Conservation (phyloP, 371 early-diverging fungal species). For the Mortierella sp. region DNA sequence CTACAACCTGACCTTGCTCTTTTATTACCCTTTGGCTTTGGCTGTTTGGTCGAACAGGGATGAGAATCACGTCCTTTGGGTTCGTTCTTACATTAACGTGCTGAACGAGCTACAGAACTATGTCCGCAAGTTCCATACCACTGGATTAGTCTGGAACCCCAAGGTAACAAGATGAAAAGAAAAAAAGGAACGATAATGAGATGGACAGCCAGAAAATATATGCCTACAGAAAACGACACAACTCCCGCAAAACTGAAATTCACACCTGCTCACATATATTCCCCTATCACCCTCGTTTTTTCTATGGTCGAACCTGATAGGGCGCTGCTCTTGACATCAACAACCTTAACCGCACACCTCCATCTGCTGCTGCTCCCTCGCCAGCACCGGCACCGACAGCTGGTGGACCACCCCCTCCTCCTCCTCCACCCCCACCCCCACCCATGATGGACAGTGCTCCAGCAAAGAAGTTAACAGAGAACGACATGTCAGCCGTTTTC, state of each 20-base stretch:
- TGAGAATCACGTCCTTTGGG: slow-evolving; percentile 87
- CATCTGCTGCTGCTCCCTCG: slow-evolving; percentile 57
- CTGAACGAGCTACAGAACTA: slow-evolving; percentile 82
- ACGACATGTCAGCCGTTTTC: slow-evolving; percentile 80
- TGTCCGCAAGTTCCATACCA: slow-evolving; percentile 91
- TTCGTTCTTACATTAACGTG: slow-evolving; percentile 73
- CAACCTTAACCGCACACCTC: slow-evolving; percentile 44
- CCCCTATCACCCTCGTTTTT: background rate
- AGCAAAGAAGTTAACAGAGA: slow-evolving; percentile 23
- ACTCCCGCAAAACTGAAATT: background rate
- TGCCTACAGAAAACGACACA: background rate
- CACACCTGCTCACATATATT: no score
- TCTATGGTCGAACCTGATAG: slow-evolving; percentile 8
- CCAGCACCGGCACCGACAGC: slow-evolving; percentile 63
- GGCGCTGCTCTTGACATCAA: slow-evolving; percentile 39
- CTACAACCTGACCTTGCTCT: background rate
- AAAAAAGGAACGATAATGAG: no score
- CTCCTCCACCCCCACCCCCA: slow-evolving; percentile 73
- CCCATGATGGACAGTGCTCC: slow-evolving; percentile 57
- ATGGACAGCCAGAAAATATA: no score
- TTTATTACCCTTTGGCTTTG: background rate
- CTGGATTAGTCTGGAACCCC: slow-evolving; percentile 94
- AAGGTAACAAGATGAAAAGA: no score
- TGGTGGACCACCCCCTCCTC: slow-evolving; percentile 69
- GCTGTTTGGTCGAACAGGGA: slow-evolving; percentile 63